Conservation (phyloP, 345 rosid species). For the Gossypium longicalyx region DNA sequence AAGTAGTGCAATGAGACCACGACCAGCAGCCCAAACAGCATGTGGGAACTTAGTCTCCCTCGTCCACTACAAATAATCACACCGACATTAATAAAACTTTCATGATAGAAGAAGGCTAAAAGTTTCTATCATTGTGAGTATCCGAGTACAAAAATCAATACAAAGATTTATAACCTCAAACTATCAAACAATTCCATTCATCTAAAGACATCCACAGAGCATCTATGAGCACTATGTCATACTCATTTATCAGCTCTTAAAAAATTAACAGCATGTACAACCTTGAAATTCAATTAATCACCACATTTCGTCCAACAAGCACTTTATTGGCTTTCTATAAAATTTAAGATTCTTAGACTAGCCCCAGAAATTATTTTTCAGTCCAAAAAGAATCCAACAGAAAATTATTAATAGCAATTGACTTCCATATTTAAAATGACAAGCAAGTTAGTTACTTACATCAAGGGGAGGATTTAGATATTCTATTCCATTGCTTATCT, state of each 20-base stretch:
- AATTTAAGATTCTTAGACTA: neutral
- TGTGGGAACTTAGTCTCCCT: conserved; percentile 85
- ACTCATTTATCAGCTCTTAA: neutral
- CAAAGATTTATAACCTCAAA: neutral
- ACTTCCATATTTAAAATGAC: neutral
- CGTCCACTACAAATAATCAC: conserved; percentile 53
- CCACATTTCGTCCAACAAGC: neutral
- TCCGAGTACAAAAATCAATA: neutral
- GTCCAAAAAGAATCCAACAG: neutral
- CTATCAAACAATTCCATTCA: neutral
- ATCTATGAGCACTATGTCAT: conserved; percentile 1
- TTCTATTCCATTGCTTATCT: conserved; percentile 86
- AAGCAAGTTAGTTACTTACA: conserved; percentile 32
- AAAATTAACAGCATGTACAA: neutral
- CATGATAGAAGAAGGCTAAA: neutral
- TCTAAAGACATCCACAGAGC: neutral
- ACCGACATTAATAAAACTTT: conserved; percentile 16
- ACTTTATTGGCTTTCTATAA: neutral
- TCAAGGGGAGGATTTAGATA: conserved; percentile 76
- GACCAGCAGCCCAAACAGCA: conserved; percentile 97
- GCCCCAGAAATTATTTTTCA: neutral
- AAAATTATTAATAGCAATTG: conserved; percentile 11
- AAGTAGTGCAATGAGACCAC: conserved; percentile 71
- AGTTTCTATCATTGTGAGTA: neutral
- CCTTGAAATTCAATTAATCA: neutral